These are phyloP conservation scores for Wallemia hederae DNA, from an alignment of 1,284 basidiomycete genomes.

Conservation along the genomic window DNA sequence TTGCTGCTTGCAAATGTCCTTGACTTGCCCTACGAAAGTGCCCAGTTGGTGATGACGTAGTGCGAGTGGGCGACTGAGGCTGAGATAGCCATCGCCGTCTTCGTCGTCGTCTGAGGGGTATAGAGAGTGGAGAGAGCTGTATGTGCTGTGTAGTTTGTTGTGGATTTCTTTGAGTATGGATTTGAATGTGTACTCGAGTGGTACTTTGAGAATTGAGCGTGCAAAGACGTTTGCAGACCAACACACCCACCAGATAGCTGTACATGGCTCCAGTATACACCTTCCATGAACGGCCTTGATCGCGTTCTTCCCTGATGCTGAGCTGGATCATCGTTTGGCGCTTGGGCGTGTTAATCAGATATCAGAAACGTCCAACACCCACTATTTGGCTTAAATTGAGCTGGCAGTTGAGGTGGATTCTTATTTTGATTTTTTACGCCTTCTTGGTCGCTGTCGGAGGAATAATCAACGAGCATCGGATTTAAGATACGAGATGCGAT, in stretches of 20 bases:
- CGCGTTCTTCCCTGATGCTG: slow-evolving; percentile 48
- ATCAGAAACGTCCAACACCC: slow-evolving; percentile 3
- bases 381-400: slow-evolving; percentile 9
- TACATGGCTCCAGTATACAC: slow-evolving; percentile 44
- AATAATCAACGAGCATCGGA: not conserved
- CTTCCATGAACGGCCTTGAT: slow-evolving; percentile 40
- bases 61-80: slow-evolving; percentile 41
- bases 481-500: slow-evolving; percentile 1
- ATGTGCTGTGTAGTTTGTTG: slow-evolving; percentile 18
- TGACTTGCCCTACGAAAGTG: slow-evolving; percentile 30
- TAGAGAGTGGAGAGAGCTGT: slow-evolving; percentile 24
- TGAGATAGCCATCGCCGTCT: slow-evolving; percentile 30
- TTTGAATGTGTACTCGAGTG: slow-evolving; percentile 19
- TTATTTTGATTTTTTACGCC: slow-evolving; percentile 28
- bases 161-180: slow-evolving; percentile 24
- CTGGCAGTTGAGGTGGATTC: slow-evolving; percentile 24
- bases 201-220: not conserved
- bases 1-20: slow-evolving; percentile 23
- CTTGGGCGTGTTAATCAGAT: slow-evolving; percentile 3
- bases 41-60: slow-evolving; percentile 43
- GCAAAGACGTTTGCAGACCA: not conserved
- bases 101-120: slow-evolving; percentile 10
- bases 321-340: slow-evolving; percentile 31
- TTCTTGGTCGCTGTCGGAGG: not conserved
- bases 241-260: slow-evolving; percentile 27